Base-by-base conservation (phyloP, 2,329 filamentous ascomycete species). In the Monilinia laxa region DNA sequence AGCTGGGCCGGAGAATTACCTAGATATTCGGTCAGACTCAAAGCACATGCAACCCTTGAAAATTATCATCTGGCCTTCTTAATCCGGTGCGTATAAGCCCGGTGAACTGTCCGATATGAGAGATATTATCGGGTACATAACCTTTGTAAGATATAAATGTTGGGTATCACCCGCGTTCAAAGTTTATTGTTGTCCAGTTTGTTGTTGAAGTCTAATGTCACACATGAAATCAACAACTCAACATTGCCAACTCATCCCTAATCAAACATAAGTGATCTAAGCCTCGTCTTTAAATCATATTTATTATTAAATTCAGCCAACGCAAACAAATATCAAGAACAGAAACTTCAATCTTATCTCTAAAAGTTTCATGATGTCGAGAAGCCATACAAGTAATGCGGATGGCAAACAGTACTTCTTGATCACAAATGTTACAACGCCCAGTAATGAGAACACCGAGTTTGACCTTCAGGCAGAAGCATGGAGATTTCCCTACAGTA, bases 401-500 rank as follows among this genome's bases (percentile, higher is more conserved):
- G 28, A 63, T 23, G 57, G 57, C 55, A 68, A 62, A 56, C 66
- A 70, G 60, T 68, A 70, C 59, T 66, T 68, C 68, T 64, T 70
- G 18, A 69, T 71, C 52, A 70, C 68, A 64, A 67, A 67, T 35
- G 60, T 65, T 35, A 25, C 38, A 10, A n/a, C 66, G 4, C 12
- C 28, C 53, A 55, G 47, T 25, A 49, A 62, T 35, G 25, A 64
- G 5, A 66, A 67, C 23, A 59, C 67, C 56, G 65, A 64, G 42
- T 65, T 72, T 12, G 71, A 73, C 53, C 64, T 70, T 35, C 52
- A 70, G 16, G 64, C 68, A 4, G 68, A 72, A 45, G 67, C 67
- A 40, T 75, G 73, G 73, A 70, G 70, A 65, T 45, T 71, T 0
- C 71, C 73, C 1, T 73, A 73, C 57, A 70, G 25, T 20, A 75